These are phyloP conservation scores for Neospermospora avenae DNA, from an alignment of 2,329 filamentous ascomycete species.

Conservation along the genomic window DNA sequence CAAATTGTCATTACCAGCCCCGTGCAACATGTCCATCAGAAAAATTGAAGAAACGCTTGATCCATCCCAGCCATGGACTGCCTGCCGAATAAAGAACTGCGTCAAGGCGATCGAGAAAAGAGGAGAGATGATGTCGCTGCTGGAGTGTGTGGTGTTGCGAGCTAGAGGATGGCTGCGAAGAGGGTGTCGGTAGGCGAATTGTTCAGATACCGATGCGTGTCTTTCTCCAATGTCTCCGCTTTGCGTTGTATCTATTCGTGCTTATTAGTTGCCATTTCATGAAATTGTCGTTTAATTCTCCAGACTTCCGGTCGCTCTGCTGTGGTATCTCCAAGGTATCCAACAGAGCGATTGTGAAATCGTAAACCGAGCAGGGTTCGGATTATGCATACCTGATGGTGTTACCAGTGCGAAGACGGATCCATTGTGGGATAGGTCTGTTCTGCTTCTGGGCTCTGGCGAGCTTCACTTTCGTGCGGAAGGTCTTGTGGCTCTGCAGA, in stretches of 20 bases:
- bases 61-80: background rate
- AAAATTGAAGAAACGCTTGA: background rate
- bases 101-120: background rate
- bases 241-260: constrained; percentile 91
- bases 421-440: constrained; percentile 99
- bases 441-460: constrained; percentile 99
- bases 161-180: background rate
- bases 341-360: background rate
- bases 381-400: constrained; percentile 78
- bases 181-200: constrained; percentile 40
- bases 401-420: constrained; percentile 96
- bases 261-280: constrained; percentile 5
- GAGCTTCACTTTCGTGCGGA: constrained; percentile 99
- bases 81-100: background rate
- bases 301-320: background rate
- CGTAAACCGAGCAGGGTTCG: background rate
- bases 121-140: background rate
- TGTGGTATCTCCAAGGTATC: background rate
- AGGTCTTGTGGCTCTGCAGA: constrained; percentile 94
- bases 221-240: constrained; percentile 99
- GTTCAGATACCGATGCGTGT: constrained; percentile 97
- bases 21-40: constrained; percentile 3
- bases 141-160: background rate
- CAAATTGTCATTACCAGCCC: background rate
- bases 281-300: background rate